Base-by-base conservation (phyloP, 129 eudicot species). In the Flaveria sonorensis region DNA sequence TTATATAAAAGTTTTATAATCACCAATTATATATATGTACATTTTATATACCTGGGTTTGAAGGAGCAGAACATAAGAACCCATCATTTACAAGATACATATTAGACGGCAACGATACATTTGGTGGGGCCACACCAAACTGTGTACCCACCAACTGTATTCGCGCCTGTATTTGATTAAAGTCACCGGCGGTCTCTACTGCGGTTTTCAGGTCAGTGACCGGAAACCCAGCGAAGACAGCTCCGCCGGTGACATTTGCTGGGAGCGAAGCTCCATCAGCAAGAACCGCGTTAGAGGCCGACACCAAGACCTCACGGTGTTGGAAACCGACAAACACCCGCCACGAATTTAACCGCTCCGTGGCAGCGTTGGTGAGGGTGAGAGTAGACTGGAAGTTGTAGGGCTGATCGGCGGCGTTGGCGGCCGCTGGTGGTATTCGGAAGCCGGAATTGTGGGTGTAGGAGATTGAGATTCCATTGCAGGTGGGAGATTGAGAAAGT, bases 101-200 rank as follows among this genome's bases (percentile, higher is more conserved):
- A 48, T 77, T 84, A 43, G 36, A 32, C 15, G 90, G 97, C 88
- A 88, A 59, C 1, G 90, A 84, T 67, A 42, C 57, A 32, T 62
- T 30, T 0, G 85, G 87, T 5, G 85, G 55, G 12, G 80, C 74
- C 9, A 80, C 84, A 10, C 97, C 97, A 56, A 84, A 91, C 75
- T 85, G 86, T 3, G 93, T 88, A 2, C 97, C 97, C 52, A 84
- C 85, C 75, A 91, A 62, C 1, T 81, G 81, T 11, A 91, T 77
- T 61, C 59, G 81, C 43, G 87, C 94, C 78, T 81, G 83, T 88
- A 88, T 91, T 73, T 85, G 84, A 16, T 70, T 78, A 53, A 60
- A 74, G 77, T 91, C 93, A 1, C 92, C 92, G 0, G 90, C 93
- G 1, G 92, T 91, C 71, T 91, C 86, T 30, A 91, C 78, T 4